Evolutionary conservation across 441 rosid genomes (phyloP), one percentile per base, ranked within the genome.

Genomic region (Manihot esculenta): DNA sequence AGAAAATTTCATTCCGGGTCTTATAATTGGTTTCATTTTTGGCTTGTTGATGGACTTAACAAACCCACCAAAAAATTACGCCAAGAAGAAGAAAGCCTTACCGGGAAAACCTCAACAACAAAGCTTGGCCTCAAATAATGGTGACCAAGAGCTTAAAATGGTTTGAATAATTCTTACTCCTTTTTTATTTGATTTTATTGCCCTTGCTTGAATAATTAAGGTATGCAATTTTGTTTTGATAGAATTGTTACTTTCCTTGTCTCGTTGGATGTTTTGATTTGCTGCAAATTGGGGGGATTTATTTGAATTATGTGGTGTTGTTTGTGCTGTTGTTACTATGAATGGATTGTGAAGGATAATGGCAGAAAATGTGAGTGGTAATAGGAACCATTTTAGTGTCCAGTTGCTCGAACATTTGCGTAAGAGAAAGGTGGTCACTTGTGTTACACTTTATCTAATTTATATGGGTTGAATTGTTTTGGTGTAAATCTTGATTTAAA

Each of bases 81-180:
- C 82, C 57, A 86, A 71, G 77, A 91, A 82, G 90, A 87, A 84
- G 75, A 89, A 74, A 72, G 86, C 83, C 69, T 80, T 80, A 38
- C 72, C 92, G 11, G 85, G 90, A 66, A 89, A 88, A 81, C 63
- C 66, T 23, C 85, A 81, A 77, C 81, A 78, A 58, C 84, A 77
- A 55, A 61, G 74, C 63, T 73, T 82, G 17, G 76, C 72, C 54
- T 62, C 88, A 6, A 70, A 66, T 65, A 77, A 72, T 67, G 82
- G 81, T 60, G 93, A 87, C 77, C 77, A 75, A 45, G 96, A 91
- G 79, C 96, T 93, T 78, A 93, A 91, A 86, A 77, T 91, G 98
- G 98, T 89, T 51, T 30, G 81, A 60, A 6, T 68, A 47, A 35
- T 60, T 18, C 57, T 41, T 68, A 8, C 15, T 59, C n/a, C 44